A percentile compares a stretch with the other conserved stretches of the same genome.
phyloP scores from a whole-genome alignment of 805 yeast species.

The Cyberlindnera xishuangbannaensis region DNA sequence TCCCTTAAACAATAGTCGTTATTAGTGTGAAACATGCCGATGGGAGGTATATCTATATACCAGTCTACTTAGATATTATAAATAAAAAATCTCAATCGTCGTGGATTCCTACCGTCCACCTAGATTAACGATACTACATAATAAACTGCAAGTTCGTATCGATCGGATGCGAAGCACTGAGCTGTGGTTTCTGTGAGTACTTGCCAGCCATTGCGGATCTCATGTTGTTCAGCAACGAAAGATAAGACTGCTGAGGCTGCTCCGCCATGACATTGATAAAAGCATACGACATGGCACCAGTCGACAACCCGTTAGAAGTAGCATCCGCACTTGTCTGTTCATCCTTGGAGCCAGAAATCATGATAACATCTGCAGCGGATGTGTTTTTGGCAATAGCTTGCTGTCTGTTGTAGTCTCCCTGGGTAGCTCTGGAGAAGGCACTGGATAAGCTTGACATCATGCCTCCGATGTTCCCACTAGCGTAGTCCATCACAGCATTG shows the following conservation, averaged over 20 bases:
- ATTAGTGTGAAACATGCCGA: too few species aligned
- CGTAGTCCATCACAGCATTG: constrained; percentile 46
- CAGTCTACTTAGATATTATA: too few species aligned
- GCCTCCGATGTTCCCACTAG: constrained; percentile 42
- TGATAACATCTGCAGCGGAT: constrained; percentile 62
- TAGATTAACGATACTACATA: too few species aligned
- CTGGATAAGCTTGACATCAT: constrained; percentile 22
- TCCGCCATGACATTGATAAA: constrained; percentile 53
- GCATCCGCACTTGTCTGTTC: constrained; percentile 57
- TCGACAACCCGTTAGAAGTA: constrained; percentile 51
- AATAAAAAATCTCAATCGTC: too few species aligned
- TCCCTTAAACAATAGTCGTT: too few species aligned
- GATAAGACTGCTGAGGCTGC: constrained; percentile 51
- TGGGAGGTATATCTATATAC: too few species aligned
- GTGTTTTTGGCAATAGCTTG: constrained; percentile 41
- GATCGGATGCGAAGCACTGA: constrained; percentile 63
- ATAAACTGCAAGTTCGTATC: constrained; percentile 43
- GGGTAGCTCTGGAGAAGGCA: constrained; percentile 20
- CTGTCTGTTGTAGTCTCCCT: constrained; percentile 26
- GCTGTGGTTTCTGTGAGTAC: constrained; percentile 69
- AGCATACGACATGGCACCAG: constrained; percentile 75
- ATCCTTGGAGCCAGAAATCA: constrained; percentile 68
- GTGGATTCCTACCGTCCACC: too few species aligned
- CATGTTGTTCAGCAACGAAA: constrained; percentile 56
- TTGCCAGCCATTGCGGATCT: constrained; percentile 50